phyloP scores from a whole-genome alignment of 2,329 filamentous ascomycete species.

The Teratosphaeria zuluensis region DNA sequence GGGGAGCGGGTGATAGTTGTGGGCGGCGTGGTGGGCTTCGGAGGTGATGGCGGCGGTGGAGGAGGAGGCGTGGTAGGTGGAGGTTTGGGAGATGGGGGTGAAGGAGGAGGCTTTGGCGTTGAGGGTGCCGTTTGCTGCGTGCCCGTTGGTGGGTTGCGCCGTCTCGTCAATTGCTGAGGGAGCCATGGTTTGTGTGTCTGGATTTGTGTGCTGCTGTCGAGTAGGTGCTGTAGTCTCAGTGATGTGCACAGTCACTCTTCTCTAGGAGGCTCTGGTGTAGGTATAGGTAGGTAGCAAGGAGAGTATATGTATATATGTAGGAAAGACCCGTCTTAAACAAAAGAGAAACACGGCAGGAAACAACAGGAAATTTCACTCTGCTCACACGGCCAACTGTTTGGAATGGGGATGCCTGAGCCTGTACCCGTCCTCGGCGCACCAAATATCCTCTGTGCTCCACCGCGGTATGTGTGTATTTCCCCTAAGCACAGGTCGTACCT shows the following conservation, averaged over 20 bases:
- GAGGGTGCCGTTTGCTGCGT: conserved; percentile 16
- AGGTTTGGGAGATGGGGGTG: conserved; percentile 28
- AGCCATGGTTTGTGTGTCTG: conserved; percentile 22
- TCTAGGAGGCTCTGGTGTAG: background rate
- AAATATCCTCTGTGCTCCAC: background rate
- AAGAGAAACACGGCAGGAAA: background rate
- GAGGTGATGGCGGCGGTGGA: conserved; percentile 68
- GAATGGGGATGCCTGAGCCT: background rate
- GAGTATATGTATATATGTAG: too few species aligned
- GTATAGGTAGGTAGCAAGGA: too few species aligned
- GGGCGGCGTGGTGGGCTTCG: conserved; percentile 79
- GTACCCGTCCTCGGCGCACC: background rate
- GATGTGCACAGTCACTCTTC: background rate
- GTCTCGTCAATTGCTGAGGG: conserved; percentile 25
- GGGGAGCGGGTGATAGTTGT: conserved; percentile 97
- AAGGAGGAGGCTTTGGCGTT: conserved; percentile 34
- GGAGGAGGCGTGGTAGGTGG: conserved; percentile 63
- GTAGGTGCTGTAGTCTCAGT: background rate
- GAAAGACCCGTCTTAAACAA: background rate
- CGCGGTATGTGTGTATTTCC: background rate
- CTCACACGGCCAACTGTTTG: background rate
- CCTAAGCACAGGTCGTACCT: background rate
- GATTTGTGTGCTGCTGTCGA: background rate
- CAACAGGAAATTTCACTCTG: background rate
- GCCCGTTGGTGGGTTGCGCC: conserved; percentile 5